A percentile compares a stretch with the other conserved stretches of the same genome.
phyloP scores from a whole-genome alignment of 2,329 filamentous ascomycete genomes.

The Colletotrichum filicis region DNA sequence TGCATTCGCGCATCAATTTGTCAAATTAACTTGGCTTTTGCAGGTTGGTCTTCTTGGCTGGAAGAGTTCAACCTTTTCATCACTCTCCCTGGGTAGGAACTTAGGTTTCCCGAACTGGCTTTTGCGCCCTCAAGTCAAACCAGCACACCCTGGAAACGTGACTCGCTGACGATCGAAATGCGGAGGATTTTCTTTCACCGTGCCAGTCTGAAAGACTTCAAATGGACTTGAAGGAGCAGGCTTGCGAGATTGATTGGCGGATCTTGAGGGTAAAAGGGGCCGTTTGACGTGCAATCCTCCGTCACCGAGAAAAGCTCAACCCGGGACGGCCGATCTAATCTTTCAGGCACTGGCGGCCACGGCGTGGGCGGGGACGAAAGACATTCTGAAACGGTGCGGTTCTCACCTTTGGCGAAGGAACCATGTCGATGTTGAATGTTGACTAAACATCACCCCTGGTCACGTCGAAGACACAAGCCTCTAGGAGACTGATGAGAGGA shows the following conservation, averaged over 20 bases:
- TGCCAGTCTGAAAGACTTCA: background rate
- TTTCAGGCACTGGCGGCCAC: constrained; percentile 13
- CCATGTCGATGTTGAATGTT: background rate
- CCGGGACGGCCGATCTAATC: constrained; percentile 12
- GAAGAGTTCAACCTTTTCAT: background rate
- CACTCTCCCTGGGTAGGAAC: background rate
- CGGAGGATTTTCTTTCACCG: background rate
- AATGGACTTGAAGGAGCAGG: background rate
- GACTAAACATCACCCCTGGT: background rate
- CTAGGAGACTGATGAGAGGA: background rate
- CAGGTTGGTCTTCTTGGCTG: background rate
- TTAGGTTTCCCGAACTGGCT: background rate
- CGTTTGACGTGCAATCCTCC: constrained; percentile 5
- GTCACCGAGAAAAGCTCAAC: constrained; percentile 30
- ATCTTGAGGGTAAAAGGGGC: background rate
- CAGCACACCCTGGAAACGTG: background rate
- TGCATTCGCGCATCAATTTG: background rate
- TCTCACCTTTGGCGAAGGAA: constrained; percentile 5
- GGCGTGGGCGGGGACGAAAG: constrained; percentile 11
- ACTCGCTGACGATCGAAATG: background rate
- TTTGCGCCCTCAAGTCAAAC: background rate
- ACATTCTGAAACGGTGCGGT: constrained; percentile 19
- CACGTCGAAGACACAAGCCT: background rate
- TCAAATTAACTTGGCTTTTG: constrained; percentile 14
- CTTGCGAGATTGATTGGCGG: constrained; percentile 14